Evolutionary conservation across 805 yeast species (phyloP).

Genomic region (Myxozyma neotropica): DNA sequence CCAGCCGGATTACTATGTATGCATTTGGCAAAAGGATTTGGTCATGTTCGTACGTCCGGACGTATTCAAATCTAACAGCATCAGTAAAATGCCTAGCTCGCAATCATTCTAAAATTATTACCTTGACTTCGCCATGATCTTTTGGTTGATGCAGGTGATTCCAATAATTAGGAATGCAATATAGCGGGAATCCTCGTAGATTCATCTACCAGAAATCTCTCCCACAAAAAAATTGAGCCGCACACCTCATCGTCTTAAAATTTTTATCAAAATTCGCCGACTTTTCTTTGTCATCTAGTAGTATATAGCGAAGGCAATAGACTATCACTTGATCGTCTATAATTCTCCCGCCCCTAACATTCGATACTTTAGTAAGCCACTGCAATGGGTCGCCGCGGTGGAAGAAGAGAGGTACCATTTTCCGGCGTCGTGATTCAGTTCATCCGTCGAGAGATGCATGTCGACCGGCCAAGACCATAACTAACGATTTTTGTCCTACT

Average conservation of each 20-base stretch:
- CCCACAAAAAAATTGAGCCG: constrained; percentile 11
- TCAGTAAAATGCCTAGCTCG: neutral
- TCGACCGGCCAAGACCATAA: too few species aligned
- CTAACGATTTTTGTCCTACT: neutral
- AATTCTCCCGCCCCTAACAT: too few species aligned
- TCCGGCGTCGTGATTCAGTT: too few species aligned
- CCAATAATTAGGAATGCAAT: too few species aligned
- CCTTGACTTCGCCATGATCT: constrained; percentile 33
- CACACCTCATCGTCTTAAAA: constrained; percentile 11
- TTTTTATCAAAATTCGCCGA: neutral
- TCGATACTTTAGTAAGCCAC: too few species aligned
- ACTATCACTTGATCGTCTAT: neutral
- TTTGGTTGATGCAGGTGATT: too few species aligned
- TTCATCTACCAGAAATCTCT: neutral
- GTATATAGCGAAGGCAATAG: neutral
- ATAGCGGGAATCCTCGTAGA: too few species aligned
- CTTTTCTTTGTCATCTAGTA: neutral
- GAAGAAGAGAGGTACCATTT: constrained; percentile 7
- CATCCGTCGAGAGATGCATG: too few species aligned
- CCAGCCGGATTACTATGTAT: constrained; percentile 80
- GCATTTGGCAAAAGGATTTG: constrained; percentile 74
- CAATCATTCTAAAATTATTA: neutral
- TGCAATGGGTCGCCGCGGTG: constrained; percentile 8
- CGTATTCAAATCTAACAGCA: constrained; percentile 70
- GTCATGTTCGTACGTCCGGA: constrained; percentile 75